A percentile compares a stretch with the other conserved stretches of the same genome.
phyloP scores from a whole-genome alignment of 805 yeast genomes.

The Candida argentea region DNA sequence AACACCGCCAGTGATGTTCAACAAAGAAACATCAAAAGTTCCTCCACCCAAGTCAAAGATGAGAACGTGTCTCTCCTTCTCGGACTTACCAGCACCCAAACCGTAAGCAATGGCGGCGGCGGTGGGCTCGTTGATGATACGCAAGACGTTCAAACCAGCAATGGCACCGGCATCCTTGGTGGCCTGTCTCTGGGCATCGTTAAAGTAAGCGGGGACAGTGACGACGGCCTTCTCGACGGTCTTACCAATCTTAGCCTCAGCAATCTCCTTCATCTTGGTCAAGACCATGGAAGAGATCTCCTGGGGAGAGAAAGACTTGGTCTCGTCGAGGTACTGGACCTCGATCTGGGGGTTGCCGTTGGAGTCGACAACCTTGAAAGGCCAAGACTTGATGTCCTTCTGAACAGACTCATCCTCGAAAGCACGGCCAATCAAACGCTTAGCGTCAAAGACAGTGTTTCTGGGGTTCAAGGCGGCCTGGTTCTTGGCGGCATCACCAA shows the following conservation, averaged over 20 bases:
- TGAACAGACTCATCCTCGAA: conserved; percentile 51
- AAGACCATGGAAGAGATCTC: conserved; percentile 41
- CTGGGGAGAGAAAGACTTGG: conserved; percentile 38
- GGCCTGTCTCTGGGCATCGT: conserved; percentile 42
- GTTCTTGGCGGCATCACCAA: conserved; percentile 43
- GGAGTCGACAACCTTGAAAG: conserved; percentile 35
- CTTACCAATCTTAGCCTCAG: conserved; percentile 82
- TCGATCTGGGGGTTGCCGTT: conserved; percentile 38
- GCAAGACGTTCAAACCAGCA: conserved; percentile 39
- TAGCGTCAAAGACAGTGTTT: conserved; percentile 41
- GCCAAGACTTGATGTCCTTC: conserved; percentile 42
- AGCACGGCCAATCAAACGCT: conserved; percentile 52
- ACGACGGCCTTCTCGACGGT: conserved; percentile 49
- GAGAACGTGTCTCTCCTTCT: conserved; percentile 57
- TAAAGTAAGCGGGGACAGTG: conserved; percentile 41
- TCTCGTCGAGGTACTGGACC: conserved; percentile 38
- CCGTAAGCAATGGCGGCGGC: conserved; percentile 98
- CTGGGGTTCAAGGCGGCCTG: conserved; percentile 42
- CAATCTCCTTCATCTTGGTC: conserved; percentile 54
- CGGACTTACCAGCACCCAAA: conserved; percentile 56
- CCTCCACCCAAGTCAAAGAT: conserved; percentile 97
- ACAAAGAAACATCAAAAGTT: conserved; percentile 91
- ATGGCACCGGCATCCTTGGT: conserved; percentile 45
- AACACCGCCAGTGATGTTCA: conserved; percentile 91
- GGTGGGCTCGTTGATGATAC: conserved; percentile 50